These are phyloP conservation scores for Batrachochytrium dendrobatidis DNA, from an alignment of 371 early-diverging fungal genomes.

Conservation along the genomic window DNA sequence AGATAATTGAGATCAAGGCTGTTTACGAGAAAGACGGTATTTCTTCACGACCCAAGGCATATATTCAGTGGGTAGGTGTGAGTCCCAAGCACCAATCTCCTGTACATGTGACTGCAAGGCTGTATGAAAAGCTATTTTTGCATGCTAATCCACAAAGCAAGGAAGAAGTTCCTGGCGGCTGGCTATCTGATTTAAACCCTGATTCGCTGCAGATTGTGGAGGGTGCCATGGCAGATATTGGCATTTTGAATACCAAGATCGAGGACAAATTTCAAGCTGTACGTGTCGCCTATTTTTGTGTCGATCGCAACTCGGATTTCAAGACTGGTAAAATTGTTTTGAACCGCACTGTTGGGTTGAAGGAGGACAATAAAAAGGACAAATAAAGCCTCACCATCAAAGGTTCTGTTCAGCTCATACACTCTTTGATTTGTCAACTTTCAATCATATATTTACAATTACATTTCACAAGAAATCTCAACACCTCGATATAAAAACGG, in stretches of 20 bases:
- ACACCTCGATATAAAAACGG: no score
- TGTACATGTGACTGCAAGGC: conserved; percentile 71
- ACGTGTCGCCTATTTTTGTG: conserved; percentile 95
- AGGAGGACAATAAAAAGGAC: conserved; percentile 77
- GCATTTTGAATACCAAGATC: conserved; percentile 55
- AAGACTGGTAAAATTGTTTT: conserved; percentile 57
- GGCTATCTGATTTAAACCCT: conserved; percentile 83
- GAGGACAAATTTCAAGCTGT: conserved; percentile 94
- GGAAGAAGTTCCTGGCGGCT: conserved; percentile 78
- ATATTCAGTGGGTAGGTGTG: conserved; percentile 97
- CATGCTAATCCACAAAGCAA: conserved; percentile 83
- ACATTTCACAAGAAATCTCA: no score
- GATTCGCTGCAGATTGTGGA: conserved; percentile 65
- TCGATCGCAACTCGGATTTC: conserved; percentile 81
- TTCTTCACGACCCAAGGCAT: conserved; percentile 83
- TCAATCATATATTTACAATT: no score
- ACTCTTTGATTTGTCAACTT: no score
- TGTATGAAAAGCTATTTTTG: conserved; percentile 83
- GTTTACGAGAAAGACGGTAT: conserved; percentile 68
- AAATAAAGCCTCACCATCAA: conserved; percentile 6
- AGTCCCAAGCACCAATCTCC: conserved; percentile 74
- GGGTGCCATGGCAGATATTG: conserved; percentile 77
- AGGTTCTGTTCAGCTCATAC: no score
- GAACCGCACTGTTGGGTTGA: conserved; percentile 86
- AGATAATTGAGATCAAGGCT: conserved; percentile 69